Evolutionary conservation across 768 basidiomycete genomes (phyloP).

Genomic region (Psilocybe cubensis): DNA sequence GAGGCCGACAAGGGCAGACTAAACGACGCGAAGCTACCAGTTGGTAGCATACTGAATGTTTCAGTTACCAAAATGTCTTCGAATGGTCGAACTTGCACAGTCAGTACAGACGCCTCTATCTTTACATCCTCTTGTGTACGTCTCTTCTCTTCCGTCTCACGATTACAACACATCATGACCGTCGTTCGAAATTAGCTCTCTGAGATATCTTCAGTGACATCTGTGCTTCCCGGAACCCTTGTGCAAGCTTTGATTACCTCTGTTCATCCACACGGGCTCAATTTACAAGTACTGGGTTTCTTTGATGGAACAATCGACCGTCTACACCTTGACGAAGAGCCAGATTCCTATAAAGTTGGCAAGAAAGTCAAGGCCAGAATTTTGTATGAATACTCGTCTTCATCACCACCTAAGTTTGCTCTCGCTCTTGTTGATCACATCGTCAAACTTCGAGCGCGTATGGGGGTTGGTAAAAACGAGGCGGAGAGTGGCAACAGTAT

Average conservation of each 20-base stretch:
- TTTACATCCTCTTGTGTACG: slow-evolving; percentile 61
- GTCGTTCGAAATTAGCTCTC: slow-evolving; percentile 50
- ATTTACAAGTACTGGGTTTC: slow-evolving; percentile 88
- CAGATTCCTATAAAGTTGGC: slow-evolving; percentile 59
- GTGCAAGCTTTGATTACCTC: slow-evolving; percentile 85
- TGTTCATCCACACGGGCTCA: slow-evolving; percentile 72
- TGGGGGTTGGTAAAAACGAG: slow-evolving; percentile 22
- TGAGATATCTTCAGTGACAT: slow-evolving; percentile 78
- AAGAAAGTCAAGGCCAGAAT: slow-evolving; percentile 85
- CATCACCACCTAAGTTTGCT: slow-evolving; percentile 83
- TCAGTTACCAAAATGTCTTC: slow-evolving; percentile 69
- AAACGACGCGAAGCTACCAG: slow-evolving; percentile 38
- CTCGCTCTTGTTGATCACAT: slow-evolving; percentile 78
- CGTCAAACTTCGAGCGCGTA: slow-evolving; percentile 52
- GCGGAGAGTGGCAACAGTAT: slow-evolving; percentile 33
- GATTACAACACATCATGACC: background rate
- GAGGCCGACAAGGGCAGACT: slow-evolving; percentile 52
- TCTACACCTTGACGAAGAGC: slow-evolving; percentile 65
- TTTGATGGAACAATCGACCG: slow-evolving; percentile 90
- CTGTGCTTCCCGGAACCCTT: slow-evolving; percentile 84
- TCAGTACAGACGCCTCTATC: slow-evolving; percentile 54
- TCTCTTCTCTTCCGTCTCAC: slow-evolving; percentile 12
- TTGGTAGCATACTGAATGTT: slow-evolving; percentile 72
- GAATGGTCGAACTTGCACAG: slow-evolving; percentile 80
- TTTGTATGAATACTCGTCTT: slow-evolving; percentile 76